phyloP scores from a whole-genome alignment of 345 rosid species.

The Camelina laxa region DNA sequence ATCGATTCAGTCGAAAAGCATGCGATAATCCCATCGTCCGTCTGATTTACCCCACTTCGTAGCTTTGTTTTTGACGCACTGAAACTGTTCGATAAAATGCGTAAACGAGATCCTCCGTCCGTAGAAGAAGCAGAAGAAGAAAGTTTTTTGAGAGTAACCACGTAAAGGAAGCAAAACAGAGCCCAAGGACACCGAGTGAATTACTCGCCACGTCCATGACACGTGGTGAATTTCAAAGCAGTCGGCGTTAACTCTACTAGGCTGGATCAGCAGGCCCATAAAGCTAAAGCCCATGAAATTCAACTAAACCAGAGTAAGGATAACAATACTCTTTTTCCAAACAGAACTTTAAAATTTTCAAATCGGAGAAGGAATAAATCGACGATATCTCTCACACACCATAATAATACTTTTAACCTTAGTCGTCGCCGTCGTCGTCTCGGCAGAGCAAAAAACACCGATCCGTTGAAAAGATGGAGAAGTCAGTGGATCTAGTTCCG shows the following conservation, averaged over 20 bases:
- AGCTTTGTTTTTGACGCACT: constrained; percentile 9
- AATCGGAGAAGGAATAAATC: constrained; percentile 36
- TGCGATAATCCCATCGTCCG: constrained; percentile 24
- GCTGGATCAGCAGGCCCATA: neutral
- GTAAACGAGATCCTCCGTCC: constrained; percentile 37
- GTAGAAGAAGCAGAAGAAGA: constrained; percentile 3
- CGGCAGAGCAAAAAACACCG: neutral
- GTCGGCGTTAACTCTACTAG: constrained; percentile 17
- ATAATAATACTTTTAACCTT: neutral
- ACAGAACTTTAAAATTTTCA: neutral
- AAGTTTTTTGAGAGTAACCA: constrained; percentile 25
- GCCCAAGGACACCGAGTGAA: constrained; percentile 17
- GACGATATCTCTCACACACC: constrained; percentile 31
- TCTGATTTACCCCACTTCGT: constrained; percentile 19
- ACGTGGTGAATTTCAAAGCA: constrained; percentile 26
- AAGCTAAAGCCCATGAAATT: neutral
- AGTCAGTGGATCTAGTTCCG: constrained; percentile 66
- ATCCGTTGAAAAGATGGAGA: constrained; percentile 37
- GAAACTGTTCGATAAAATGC: constrained; percentile 56
- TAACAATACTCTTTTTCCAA: constrained; percentile 14
- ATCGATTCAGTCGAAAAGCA: constrained; percentile 21
- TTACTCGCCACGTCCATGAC: constrained; percentile 34
- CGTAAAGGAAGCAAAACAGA: constrained; percentile 20
- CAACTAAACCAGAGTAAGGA: neutral
- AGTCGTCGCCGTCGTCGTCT: constrained; percentile 44